Base-by-base conservation (phyloP, 176 grass and related monocot species). In the Raddia guianensis region DNA sequence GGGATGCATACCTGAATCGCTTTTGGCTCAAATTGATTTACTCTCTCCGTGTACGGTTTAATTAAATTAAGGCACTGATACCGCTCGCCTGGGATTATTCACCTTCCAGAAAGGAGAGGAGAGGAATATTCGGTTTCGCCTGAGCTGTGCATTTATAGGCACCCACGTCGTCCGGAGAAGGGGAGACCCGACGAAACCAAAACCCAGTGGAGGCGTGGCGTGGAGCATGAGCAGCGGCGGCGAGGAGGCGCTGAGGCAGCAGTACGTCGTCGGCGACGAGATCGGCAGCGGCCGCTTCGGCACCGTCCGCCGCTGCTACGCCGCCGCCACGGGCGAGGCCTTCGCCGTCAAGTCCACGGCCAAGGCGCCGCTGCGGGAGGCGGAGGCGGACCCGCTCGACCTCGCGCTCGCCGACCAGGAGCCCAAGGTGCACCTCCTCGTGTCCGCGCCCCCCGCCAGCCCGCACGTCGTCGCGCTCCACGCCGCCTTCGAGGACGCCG, bases 221-320 rank as follows among this genome's bases (percentile, higher is more conserved):
- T 20, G 42, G 4, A 70, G 44, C 66, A 86, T 75, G 86, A 52
- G 48, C 52, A 54, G 44, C 63, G 66, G 57, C 52, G 75, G 63
- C 37, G 87, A 84, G 73, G 80, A 81, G 66, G 59, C 72, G 33
- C 12, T 89, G 14, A 11, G 53, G 66, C 47, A 76, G 73, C 76
- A 90, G 82, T 96, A 96, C 88, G 62, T 86, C 21, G 54, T 96
- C 62, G 83, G 90, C 35, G 87, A 93, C 7, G 93, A 96, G 90
- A 88, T 96, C 73, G 93, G 90, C 1, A 63, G 80, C 49, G 93
- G 93, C 12, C 84, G 90, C 40, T 96, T 96, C 80, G 93, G 93
- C 7, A 63, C 79, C 5, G 90, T 96, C 0, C 80, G 74, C 42
- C 90, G 90, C 82, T 96, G 90, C 90, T 84, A 70, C 85, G 62